Evolutionary conservation across 768 basidiomycete species (phyloP), one percentile per base, ranked within the genome.

Genomic region (Russula brevipes): DNA sequence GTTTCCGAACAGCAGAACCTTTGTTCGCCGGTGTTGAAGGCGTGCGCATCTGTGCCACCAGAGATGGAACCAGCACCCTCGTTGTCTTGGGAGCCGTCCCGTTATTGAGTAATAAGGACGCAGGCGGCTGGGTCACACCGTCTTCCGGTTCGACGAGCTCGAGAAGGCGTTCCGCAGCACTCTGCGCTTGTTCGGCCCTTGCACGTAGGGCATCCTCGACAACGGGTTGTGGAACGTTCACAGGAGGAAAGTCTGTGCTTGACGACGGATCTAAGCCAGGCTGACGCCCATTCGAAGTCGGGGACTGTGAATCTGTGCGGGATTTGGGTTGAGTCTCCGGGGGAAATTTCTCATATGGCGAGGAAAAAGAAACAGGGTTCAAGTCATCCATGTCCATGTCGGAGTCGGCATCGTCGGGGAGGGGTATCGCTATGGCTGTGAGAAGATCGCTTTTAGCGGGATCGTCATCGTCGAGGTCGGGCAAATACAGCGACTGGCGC

Each of bases 171-270:
- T 92, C 88, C 0, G 95, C 95, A 8, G 94, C 91, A 71, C 91
- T 94, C 72, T 94, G 91, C 0, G 95, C 95, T 72, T 97, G 95
- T 68, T 91, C 90, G 1, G 95, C 94, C 57, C 91, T 84, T 2
- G 91, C 91, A 49, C 87, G 82, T 68, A 96, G 73, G 36, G 87
- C 92, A 71, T 96, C 94, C 70, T 95, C 94, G 4, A 94, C 77
- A 19, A 82, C 81, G 12, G 85, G 78, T 51, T 76, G 77, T 55
- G 67, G 80, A 72, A 66, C 79, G 77, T 66, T 81, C 76, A 59
- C 72, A 65, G 56, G 75, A 66, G 73, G 73, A 19, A 73, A 71
- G 46, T 66, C 82, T 0, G 82, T 81, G 3, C 87, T 88, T 44
- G 86, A 72, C 2, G 86, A 78, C 71, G 86, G 86, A 4, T 86